A percentile compares a stretch with the other conserved stretches of the same genome.
phyloP scores from a whole-genome alignment of 2,329 filamentous ascomycete species.

The Immersiporthe knoxdaviesiana region DNA sequence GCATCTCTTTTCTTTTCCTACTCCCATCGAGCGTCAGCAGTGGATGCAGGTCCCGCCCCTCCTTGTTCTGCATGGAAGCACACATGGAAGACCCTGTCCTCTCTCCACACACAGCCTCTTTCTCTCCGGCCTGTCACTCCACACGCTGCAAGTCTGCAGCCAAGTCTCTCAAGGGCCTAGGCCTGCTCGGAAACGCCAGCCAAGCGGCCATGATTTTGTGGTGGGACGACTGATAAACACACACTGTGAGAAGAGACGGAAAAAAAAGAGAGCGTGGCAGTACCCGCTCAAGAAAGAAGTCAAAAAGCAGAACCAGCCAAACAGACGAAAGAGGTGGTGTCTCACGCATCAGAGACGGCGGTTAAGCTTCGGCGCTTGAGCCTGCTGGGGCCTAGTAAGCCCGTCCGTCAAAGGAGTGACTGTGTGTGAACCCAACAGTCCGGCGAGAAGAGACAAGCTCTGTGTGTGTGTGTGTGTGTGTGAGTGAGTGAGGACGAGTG shows the following conservation, averaged over 20 bases:
- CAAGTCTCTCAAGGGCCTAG: not conserved
- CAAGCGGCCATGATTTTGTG: not conserved
- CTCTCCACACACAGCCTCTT: not conserved
- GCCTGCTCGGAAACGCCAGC: not conserved
- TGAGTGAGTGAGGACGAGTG: no score
- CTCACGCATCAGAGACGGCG: not conserved
- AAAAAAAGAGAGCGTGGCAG: not conserved
- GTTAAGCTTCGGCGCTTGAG: slow-evolving; percentile 7
- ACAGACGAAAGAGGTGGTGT: not conserved
- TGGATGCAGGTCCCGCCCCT: not conserved
- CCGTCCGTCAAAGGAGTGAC: not conserved
- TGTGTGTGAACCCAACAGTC: not conserved
- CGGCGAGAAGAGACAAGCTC: not conserved
- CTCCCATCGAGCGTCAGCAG: not conserved
- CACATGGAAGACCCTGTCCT: not conserved
- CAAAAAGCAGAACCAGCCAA: not conserved
- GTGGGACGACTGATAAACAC: not conserved
- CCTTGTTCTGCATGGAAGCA: not conserved
- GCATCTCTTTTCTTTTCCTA: not conserved
- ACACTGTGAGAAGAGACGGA: not conserved
- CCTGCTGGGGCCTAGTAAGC: not conserved
- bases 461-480: no score
- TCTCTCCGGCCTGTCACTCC: no score
- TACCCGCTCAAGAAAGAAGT: not conserved
- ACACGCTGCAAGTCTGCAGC: not conserved